Percentiles rank a stretch among this genome's conserved stretches.
These are phyloP conservation scores for Caloboletus firmus DNA, from an alignment of 1,284 basidiomycete genomes.

Conservation along the genomic window DNA sequence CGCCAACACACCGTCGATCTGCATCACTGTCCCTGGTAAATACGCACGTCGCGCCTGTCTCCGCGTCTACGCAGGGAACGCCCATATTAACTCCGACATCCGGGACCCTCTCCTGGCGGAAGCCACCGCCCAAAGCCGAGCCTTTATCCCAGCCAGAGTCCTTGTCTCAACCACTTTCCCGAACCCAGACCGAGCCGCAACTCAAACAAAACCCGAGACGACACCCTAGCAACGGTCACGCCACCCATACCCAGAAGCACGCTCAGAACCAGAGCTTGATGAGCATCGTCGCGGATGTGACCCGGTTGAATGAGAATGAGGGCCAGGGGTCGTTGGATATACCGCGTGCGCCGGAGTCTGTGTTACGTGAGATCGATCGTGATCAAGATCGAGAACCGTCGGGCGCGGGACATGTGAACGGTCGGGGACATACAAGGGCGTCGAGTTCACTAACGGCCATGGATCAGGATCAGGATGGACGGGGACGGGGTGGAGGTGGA, in stretches of 20 bases:
- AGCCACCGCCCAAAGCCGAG: constrained; percentile 8
- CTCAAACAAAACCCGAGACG: constrained; percentile 6
- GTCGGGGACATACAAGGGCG: neutral
- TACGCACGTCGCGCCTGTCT: neutral
- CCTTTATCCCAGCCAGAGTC: neutral
- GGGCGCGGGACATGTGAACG: neutral
- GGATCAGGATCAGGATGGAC: neutral
- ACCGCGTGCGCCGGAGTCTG: constrained; percentile 44
- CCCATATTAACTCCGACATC: neutral
- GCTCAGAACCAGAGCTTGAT: constrained; percentile 48
- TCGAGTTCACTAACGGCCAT: neutral
- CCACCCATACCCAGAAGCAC: neutral
- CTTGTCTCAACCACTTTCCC: neutral
- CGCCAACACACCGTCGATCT: constrained; percentile 15
- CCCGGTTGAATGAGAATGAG: constrained; percentile 41
- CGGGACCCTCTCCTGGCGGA: constrained; percentile 12
- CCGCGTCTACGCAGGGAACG: neutral
- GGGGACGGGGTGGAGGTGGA: neutral
- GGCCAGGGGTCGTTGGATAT: constrained; percentile 29
- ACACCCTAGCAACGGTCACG: constrained; percentile 5
- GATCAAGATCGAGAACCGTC: neutral
- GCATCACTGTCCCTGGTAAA: constrained; percentile 15
- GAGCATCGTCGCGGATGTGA: constrained; percentile 65
- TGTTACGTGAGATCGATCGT: constrained; percentile 29
- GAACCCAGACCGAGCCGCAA: neutral